A percentile compares a stretch with the other conserved stretches of the same genome.
Evolutionary conservation across 2,329 filamentous ascomycete species (phyloP).

Genomic region (Scopulariopsis brevicaulis): DNA sequence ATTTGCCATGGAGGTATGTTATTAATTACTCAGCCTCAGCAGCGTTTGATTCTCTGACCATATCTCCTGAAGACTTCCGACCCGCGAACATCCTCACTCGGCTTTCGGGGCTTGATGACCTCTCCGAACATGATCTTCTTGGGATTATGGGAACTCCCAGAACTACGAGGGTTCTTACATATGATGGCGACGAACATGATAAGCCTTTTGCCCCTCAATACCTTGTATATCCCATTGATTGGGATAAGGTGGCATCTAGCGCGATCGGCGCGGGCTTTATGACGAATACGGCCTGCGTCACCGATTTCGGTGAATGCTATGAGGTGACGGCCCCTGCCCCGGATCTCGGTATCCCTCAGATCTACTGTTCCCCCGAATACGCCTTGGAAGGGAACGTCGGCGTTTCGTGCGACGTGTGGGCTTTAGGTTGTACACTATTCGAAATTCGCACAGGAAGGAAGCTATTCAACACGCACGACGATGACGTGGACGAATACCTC

Average conservation of each 20-base stretch:
- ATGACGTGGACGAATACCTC: conserved; percentile 11
- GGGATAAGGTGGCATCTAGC: background rate
- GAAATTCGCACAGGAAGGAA: background rate
- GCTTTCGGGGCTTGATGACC: conserved; percentile 11
- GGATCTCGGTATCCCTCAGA: background rate
- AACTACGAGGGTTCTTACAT: background rate
- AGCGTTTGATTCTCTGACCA: background rate
- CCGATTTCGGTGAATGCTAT: background rate
- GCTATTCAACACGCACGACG: background rate
- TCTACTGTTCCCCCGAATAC: background rate
- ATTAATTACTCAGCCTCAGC: background rate
- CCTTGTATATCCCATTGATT: conserved; percentile 10
- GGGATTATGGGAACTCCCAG: background rate
- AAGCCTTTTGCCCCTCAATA: conserved; percentile 11
- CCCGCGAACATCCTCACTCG: conserved; percentile 15
- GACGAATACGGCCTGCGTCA: background rate
- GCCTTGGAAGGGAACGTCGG: background rate
- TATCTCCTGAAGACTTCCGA: conserved; percentile 12
- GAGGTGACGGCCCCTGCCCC: background rate
- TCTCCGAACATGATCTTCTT: conserved; percentile 11
- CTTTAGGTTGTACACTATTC: background rate
- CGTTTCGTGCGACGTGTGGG: background rate
- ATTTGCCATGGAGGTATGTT: conserved; percentile 19
- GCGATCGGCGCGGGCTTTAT: background rate
- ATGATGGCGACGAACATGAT: conserved; percentile 6